Percentiles rank a stretch among this genome's conserved stretches.
Evolutionary conservation across 2,329 filamentous ascomycete genomes (phyloP).

Genomic region (Trichophyton schoenleinii): DNA sequence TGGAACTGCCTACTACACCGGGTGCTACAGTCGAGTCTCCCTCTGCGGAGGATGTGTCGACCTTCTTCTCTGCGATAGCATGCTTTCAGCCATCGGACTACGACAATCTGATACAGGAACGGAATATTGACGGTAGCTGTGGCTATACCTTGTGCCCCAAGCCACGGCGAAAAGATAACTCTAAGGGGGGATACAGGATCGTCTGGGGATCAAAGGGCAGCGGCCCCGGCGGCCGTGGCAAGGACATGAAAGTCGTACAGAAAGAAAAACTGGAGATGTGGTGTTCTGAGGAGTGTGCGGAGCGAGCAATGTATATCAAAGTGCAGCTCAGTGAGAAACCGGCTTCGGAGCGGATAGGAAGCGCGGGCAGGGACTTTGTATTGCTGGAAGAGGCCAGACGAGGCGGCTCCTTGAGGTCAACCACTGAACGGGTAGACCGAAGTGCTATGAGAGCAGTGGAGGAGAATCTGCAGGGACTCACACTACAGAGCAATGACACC

Average conservation of each 20-base stretch:
- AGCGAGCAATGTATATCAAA: conserved; percentile 69
- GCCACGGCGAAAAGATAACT: conserved; percentile 45
- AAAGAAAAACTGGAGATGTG: conserved; percentile 67
- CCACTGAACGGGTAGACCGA: conserved; percentile 4
- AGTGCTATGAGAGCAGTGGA: conserved; percentile 14
- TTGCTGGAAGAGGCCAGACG: conserved; percentile 50
- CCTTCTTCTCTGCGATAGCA: conserved; percentile 54
- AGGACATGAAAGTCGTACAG: conserved; percentile 52
- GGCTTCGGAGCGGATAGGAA: conserved; percentile 64
- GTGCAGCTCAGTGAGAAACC: conserved; percentile 78
- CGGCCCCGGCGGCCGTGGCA: conserved; percentile 35
- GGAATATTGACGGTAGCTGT: conserved; percentile 70
- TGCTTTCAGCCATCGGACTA: conserved; percentile 81
- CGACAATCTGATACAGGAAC: conserved; percentile 76
- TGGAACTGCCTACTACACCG: conserved; percentile 46
- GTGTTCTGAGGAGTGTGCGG: conserved; percentile 71
- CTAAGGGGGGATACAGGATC: conserved; percentile 56
- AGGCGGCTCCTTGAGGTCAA: not conserved
- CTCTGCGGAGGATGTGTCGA: conserved; percentile 46
- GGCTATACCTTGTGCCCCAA: conserved; percentile 70
- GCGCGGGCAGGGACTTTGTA: conserved; percentile 45
- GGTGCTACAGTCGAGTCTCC: conserved; percentile 41
- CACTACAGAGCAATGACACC: not conserved
- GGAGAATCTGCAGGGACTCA: not conserved
- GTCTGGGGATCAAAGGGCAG: conserved; percentile 43